These are phyloP conservation scores for Pulveroboletus sp. DNA, from an alignment of 768 basidiomycete genomes.

Conservation along the genomic window DNA sequence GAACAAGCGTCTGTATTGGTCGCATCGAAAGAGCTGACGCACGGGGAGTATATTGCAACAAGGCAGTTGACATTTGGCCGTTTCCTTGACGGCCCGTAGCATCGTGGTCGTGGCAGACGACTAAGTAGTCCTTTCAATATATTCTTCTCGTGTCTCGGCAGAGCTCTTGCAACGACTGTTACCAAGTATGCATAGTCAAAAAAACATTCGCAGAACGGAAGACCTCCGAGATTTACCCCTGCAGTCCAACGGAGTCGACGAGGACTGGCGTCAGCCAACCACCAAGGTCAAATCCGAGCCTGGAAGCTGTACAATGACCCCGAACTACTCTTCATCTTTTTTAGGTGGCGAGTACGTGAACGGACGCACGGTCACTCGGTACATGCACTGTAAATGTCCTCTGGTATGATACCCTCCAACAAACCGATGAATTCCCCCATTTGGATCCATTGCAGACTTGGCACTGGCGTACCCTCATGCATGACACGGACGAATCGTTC, in stretches of 20 bases:
- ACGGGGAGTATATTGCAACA: constrained; percentile 40
- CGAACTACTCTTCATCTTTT: neutral
- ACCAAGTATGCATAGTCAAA: too few relatives aligned
- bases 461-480: constrained; percentile 40
- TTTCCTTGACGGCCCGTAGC: constrained; percentile 6
- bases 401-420: constrained; percentile 33
- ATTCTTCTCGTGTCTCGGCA: neutral
- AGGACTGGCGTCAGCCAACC: neutral
- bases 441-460: constrained; percentile 33
- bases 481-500: constrained; percentile 38
- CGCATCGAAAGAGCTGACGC: constrained; percentile 43
- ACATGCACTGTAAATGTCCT: constrained; percentile 25
- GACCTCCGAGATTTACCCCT: neutral
- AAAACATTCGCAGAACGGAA: neutral
- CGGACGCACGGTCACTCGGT: constrained; percentile 1
- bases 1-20: constrained; percentile 35
- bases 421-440: constrained; percentile 33
- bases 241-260: neutral
- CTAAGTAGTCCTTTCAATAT: neutral
- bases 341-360: neutral
- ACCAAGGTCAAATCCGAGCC: neutral
- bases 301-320: too few relatives aligned
- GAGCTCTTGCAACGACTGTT: too few relatives aligned
- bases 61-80: constrained; percentile 24
- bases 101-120: constrained; percentile 3